These are phyloP conservation scores for Hordeum vulgare DNA, from an alignment of 176 grass and related monocot species.

Conservation along the genomic window MorexV3_pseudomolecules_assembly NC_058521.1:66917704-66918203, in stretches of 20 bases:
- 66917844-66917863: neutral
- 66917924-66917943: no score
- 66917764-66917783: neutral
- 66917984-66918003: neutral
- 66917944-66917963: neutral
- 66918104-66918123: neutral
- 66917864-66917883: neutral
- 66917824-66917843: neutral
- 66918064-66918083: neutral
- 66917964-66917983: neutral
- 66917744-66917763: neutral
- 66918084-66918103: neutral
- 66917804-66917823: neutral
- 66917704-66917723: neutral
- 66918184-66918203: neutral
- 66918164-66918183: slow-evolving; percentile 1
- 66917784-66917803: neutral
- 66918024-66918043: neutral
- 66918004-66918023: neutral
- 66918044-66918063: neutral
- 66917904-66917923: accelerated
- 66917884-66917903: neutral
- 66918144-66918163: neutral
- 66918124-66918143: neutral
- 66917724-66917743: neutral